Evolutionary conservation across 768 basidiomycete species (phyloP).

Genomic region (Obba rivulosa): DNA sequence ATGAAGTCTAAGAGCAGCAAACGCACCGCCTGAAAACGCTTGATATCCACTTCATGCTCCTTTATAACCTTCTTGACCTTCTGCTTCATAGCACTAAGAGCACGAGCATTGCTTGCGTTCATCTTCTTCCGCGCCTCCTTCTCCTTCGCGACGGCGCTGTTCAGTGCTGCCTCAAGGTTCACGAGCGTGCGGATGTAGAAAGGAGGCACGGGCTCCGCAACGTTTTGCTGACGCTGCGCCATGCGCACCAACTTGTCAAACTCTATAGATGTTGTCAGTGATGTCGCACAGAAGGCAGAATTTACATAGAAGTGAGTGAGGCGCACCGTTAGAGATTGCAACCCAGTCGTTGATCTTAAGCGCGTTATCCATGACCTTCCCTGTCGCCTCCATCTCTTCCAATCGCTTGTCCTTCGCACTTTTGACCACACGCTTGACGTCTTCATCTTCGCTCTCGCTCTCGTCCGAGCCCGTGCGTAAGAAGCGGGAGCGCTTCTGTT

Average conservation of each 20-base stretch:
- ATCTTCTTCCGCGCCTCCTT: conserved; percentile 95
- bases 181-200: conserved; percentile 75
- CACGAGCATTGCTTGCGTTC: conserved; percentile 90
- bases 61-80: conserved; percentile 89
- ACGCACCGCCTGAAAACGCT: conserved; percentile 72
- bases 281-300: neutral
- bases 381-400: conserved; percentile 92
- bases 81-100: conserved; percentile 96
- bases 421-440: conserved; percentile 65
- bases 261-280: conserved; percentile 45
- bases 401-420: conserved; percentile 89
- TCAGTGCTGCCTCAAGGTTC: conserved; percentile 73
- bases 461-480: conserved; percentile 42
- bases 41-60: conserved; percentile 80
- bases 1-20: neutral
- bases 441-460: conserved; percentile 59
- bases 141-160: conserved; percentile 71
- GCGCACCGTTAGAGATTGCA: conserved; percentile 78
- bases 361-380: conserved; percentile 90
- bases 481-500: conserved; percentile 38
- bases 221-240: conserved; percentile 81
- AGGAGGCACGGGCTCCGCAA: conserved; percentile 81
- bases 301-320: neutral
- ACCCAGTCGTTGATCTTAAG: conserved; percentile 97
- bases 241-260: conserved; percentile 94